Percentiles rank a stretch among this genome's conserved stretches.
phyloP scores from a whole-genome alignment of 2,329 filamentous ascomycete species.

The Botrytis sinoallii region DNA sequence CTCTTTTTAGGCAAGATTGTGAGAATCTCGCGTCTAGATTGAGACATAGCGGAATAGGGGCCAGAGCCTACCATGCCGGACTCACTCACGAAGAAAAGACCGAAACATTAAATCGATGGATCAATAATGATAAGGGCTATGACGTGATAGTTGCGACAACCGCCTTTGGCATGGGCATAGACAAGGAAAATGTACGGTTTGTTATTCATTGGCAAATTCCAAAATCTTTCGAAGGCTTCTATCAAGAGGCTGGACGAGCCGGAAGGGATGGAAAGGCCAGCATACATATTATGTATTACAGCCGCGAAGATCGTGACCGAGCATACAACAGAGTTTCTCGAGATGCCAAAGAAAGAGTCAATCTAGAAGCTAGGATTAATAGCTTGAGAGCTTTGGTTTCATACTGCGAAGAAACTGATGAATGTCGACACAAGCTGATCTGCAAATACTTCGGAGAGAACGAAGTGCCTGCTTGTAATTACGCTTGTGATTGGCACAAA shows the following conservation, averaged over 20 bases:
- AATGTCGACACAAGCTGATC: conserved; percentile 74
- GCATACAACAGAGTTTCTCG: conserved; percentile 55
- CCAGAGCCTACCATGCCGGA: conserved; percentile 70
- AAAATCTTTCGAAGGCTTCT: conserved; percentile 93
- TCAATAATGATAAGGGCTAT: conserved; percentile 70
- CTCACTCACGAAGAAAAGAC: conserved; percentile 66
- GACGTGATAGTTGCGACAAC: conserved; percentile 94
- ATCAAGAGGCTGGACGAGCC: conserved; percentile 90
- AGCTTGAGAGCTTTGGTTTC: conserved; percentile 67
- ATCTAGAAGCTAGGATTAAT: conserved; percentile 52
- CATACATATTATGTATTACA: conserved; percentile 88
- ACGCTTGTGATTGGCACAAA: conserved; percentile 77
- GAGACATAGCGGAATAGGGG: conserved; percentile 66
- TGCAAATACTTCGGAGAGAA: conserved; percentile 74
- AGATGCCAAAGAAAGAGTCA: conserved; percentile 44
- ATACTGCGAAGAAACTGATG: conserved; percentile 75
- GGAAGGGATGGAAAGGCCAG: conserved; percentile 86
- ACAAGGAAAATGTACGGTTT: conserved; percentile 91
- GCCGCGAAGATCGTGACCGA: conserved; percentile 78
- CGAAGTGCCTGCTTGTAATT: conserved; percentile 59
- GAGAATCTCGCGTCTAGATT: conserved; percentile 66
- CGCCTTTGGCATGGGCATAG: conserved; percentile 96
- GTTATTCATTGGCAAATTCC: conserved; percentile 93
- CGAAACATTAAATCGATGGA: conserved; percentile 68
- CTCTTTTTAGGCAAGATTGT: conserved; percentile 70